phyloP scores from a whole-genome alignment of 2,329 filamentous ascomycete genomes.

The Paracorniculantispora psalliotae region DNA sequence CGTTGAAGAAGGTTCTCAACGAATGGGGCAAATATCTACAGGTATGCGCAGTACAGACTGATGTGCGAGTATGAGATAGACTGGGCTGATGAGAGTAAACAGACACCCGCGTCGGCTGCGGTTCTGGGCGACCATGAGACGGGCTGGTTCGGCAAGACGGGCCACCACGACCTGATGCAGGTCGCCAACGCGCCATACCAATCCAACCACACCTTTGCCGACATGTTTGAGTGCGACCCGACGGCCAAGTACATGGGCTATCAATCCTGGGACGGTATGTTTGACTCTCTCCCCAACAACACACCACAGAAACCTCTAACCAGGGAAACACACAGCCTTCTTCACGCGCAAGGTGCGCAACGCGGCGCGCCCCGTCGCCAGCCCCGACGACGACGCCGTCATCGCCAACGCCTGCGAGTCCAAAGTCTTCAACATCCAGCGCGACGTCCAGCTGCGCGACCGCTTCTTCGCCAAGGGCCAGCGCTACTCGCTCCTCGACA shows the following conservation, averaged over 20 bases:
- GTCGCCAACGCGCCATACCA: constrained; percentile 45
- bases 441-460: constrained; percentile 50
- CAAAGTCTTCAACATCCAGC: constrained; percentile 48
- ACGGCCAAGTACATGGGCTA: constrained; percentile 53
- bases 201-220: constrained; percentile 46
- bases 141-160: constrained; percentile 54
- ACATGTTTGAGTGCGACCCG: constrained; percentile 58
- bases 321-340: constrained; percentile 43
- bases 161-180: constrained; percentile 42
- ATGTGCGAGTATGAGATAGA: background rate
- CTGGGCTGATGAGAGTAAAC: background rate
- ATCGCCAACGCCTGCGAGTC: constrained; percentile 65
- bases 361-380: constrained; percentile 52
- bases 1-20: constrained; percentile 51
- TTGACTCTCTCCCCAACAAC: background rate
- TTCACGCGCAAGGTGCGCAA: constrained; percentile 57
- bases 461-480: constrained; percentile 66
- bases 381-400: constrained; percentile 46
- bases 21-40: constrained; percentile 51
- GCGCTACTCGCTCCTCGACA: constrained; percentile 61
- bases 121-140: constrained; percentile 40
- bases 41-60: constrained; percentile 25
- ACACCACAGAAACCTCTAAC: too few species aligned
- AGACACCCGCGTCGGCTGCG: constrained; percentile 49
- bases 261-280: constrained; percentile 59